A percentile compares a stretch with the other conserved stretches of the same genome.
Evolutionary conservation across 2,329 filamentous ascomycete genomes (phyloP).

Genomic region (Leptographium procerum): DNA sequence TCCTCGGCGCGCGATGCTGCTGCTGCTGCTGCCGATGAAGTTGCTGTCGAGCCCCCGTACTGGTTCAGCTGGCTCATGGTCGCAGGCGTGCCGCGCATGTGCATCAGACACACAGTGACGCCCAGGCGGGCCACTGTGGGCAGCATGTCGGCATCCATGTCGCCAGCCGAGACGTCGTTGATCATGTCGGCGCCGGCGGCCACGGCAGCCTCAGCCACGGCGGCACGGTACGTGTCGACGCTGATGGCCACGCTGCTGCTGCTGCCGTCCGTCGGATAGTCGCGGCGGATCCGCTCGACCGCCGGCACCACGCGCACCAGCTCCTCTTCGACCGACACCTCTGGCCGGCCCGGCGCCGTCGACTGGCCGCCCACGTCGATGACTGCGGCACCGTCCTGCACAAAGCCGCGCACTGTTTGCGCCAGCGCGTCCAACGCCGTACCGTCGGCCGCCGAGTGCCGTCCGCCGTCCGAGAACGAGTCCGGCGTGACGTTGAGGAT

Average conservation of each 20-base stretch:
- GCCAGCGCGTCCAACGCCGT: conserved; percentile 40
- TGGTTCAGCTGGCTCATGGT: conserved; percentile 63
- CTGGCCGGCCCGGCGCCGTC: conserved; percentile 63
- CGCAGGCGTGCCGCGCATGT: conserved; percentile 79
- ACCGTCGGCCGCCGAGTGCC: conserved; percentile 35
- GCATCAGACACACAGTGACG: conserved; percentile 76
- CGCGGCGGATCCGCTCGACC: conserved; percentile 58
- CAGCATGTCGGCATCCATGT: conserved; percentile 72
- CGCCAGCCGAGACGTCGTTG: conserved; percentile 85
- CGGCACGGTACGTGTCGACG: conserved; percentile 84
- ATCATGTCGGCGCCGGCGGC: conserved; percentile 78
- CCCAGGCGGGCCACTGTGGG: conserved; percentile 64
- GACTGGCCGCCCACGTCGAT: conserved; percentile 92
- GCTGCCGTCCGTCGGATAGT: background rate
- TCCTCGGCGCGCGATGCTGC: conserved; percentile 26
- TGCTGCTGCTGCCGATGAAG: too few relatives aligned
- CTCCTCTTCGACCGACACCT: conserved; percentile 65
- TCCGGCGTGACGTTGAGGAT: conserved; percentile 93
- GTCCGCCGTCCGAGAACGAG: conserved; percentile 88
- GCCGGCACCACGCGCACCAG: conserved; percentile 65
- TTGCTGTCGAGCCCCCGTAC: conserved; percentile 35
- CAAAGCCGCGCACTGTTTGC: conserved; percentile 47
- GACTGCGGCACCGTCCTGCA: conserved; percentile 64
- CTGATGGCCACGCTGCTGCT: conserved; percentile 53
- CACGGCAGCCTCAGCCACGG: conserved; percentile 67